Percentiles rank a stretch among this genome's conserved stretches.
Evolutionary conservation across 2,329 filamentous ascomycete genomes (phyloP).

Genomic region (Acarospora socialis): DNA sequence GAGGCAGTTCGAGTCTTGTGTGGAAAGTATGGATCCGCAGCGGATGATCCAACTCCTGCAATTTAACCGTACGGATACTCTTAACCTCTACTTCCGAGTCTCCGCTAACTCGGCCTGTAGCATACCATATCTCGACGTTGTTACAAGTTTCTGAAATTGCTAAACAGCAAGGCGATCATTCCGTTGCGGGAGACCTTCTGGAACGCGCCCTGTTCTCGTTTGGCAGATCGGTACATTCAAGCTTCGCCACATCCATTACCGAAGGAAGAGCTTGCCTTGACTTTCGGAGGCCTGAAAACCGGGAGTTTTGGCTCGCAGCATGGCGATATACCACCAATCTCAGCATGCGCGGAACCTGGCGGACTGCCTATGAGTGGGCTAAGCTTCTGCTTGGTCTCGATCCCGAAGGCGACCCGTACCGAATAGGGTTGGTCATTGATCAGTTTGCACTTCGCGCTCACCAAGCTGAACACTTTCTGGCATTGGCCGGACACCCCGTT

Average conservation of each 20-base stretch:
- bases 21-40: conserved; percentile 75
- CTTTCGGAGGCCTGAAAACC: conserved; percentile 71
- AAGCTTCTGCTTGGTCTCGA: conserved; percentile 69
- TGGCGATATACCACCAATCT: conserved; percentile 82
- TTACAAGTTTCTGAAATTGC: conserved; percentile 86
- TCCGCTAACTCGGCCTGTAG: conserved; percentile 19
- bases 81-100: not conserved
- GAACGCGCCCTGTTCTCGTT: conserved; percentile 88
- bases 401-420: conserved; percentile 63
- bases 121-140: conserved; percentile 88
- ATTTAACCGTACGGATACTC: conserved; percentile 38
- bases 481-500: conserved; percentile 43
- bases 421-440: conserved; percentile 66
- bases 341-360: conserved; percentile 79
- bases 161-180: conserved; percentile 78
- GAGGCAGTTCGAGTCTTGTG: conserved; percentile 58
- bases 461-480: conserved; percentile 61
- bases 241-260: conserved; percentile 62
- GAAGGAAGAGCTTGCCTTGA: conserved; percentile 68
- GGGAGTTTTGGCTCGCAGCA: conserved; percentile 81
- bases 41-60: conserved; percentile 63
- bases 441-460: conserved; percentile 69
- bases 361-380: conserved; percentile 86
- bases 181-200: conserved; percentile 71
- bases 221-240: conserved; percentile 72